Base-by-base conservation (phyloP, 2,329 filamentous ascomycete species). In the Botrytis elliptica region DNA sequence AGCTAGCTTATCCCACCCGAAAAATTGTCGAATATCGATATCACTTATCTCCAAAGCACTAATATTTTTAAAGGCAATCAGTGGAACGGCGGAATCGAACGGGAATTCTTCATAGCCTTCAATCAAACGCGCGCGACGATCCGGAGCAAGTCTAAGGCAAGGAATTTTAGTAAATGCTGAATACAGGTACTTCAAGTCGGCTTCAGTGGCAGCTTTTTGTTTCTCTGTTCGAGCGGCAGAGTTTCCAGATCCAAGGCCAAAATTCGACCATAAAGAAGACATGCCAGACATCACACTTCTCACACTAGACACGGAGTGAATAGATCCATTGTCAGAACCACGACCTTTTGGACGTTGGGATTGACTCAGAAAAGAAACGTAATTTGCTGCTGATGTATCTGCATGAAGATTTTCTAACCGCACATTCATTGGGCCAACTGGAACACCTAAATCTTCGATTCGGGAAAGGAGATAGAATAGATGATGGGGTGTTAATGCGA, bases 161-260 rank as follows among this genome's bases (percentile, higher is more conserved):
- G 96, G 96, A 62, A 99, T 97, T 84, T 98, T 99, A 80, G 96
- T 99, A 81, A 98, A 99, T 73, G 96, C 94, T 60, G 96, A 98
- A 84, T 98, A 99, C 49, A 99, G 87, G 82, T 99, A 98, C 82
- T 95, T 98, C 78, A 98, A 85, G 82, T 99, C 96, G 73, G 92
- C 90, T 81, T 96, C 91, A 73, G 96, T 84, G 63, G 93, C 92
- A 74, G 91, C 92, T 83, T 97, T 97, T 82, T 96, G 94, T 81
- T 94, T 94, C 83, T 98, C 96, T 52, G 91, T 93, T 81, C 95
- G 93, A 77, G 94, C 92, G 68, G 90, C 89, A 60, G 92, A 91
- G 79, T 93, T 93, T 83, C 91, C 92, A 63, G 93, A 91, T 75
- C 91, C 91, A 42, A 98, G 88, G 38, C 95, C 93, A 77, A 98